Evolutionary conservation across 192 early-diverging fungal genomes (phyloP), one percentile per base, ranked within the genome.

Genomic region (Coemansia sp.): DNA sequence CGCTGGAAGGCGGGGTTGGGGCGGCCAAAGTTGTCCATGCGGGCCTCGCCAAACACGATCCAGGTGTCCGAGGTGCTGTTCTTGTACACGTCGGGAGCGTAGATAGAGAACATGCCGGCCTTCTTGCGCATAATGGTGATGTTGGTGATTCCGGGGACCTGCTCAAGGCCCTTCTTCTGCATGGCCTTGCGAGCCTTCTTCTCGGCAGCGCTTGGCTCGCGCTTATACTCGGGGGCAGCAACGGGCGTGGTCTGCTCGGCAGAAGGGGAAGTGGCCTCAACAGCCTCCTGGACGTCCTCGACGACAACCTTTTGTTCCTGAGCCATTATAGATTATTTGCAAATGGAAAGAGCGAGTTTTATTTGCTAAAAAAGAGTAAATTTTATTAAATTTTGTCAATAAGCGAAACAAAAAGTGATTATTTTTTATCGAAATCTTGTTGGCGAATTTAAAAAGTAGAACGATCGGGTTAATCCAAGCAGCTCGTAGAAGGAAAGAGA

Each of bases 131-230:
- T 85, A 65, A 98, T 85, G 72, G 89, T 93, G 58, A 98, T 92
- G 70, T 93, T 89, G 75, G 72, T 89, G 82, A 97, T 88, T 32
- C 90, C 95, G 30, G 85, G 63, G 60, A 96, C 88, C 69, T 83
- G 84, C 84, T 92, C 87, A 49, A 98, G 85, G 59, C 95, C 95
- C 72, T 91, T 87, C 85, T 93, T 92, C 71, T 83, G 78, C 77
- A 98, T 83, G 45, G 93, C 93, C 89, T 98, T 97, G 74, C 97
- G 88, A 53, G 96, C 95, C 90, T 98, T 97, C 83, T 88, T 89
- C 84, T 98, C 95, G 63, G 86, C 85, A 60, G 89, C 90, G 82
- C 84, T 87, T 81, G 91, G 90, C 68, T 74, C 47, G 28, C 69
- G 25, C 46, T 62, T 60, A 29, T 51, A 53, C 11, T 57, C 55